A percentile compares a stretch with the other conserved stretches of the same genome.
Evolutionary conservation across 1,139 yeast species (phyloP).

Genomic region (Lodderomyces margitis): DNA sequence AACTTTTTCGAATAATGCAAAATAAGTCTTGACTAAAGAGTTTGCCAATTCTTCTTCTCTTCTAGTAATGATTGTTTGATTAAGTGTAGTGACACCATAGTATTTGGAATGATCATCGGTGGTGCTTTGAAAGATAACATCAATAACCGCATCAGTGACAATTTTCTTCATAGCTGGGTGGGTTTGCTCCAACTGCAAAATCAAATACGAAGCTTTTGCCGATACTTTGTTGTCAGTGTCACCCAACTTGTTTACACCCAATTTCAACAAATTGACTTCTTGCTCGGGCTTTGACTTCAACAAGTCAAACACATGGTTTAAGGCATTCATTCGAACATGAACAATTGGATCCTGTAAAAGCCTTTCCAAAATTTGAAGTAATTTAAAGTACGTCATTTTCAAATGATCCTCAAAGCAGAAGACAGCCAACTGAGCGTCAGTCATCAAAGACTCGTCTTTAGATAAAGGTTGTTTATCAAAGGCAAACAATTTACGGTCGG

Average conservation of each 20-base stretch:
- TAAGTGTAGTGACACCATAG: slow-evolving; percentile 82
- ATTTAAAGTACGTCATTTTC: slow-evolving; percentile 69
- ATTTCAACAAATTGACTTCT: slow-evolving; percentile 82
- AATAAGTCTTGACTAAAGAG: slow-evolving; percentile 76
- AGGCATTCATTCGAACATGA: slow-evolving; percentile 78
- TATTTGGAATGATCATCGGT: slow-evolving; percentile 86
- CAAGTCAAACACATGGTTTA: slow-evolving; percentile 75
- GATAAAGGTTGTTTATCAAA: slow-evolving; percentile 77
- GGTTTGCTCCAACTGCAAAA: slow-evolving; percentile 78
- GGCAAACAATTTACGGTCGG: slow-evolving; percentile 77
- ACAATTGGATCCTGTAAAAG: slow-evolving; percentile 90
- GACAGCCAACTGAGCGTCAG: slow-evolving; percentile 57
- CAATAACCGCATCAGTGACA: slow-evolving; percentile 75
- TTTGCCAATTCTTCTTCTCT: slow-evolving; percentile 79
- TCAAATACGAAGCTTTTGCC: slow-evolving; percentile 80
- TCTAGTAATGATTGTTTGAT: slow-evolving; percentile 86
- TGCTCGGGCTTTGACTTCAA: slow-evolving; percentile 91
- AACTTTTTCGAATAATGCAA: slow-evolving; percentile 80
- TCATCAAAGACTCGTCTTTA: slow-evolving; percentile 32
- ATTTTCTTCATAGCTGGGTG: slow-evolving; percentile 96
- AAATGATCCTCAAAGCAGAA: slow-evolving; percentile 89
- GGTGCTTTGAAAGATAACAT: slow-evolving; percentile 65
- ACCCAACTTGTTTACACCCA: slow-evolving; percentile 93
- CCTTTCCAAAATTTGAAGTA: slow-evolving; percentile 67
- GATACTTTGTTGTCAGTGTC: slow-evolving; percentile 89